Base-by-base conservation (phyloP, 2,329 filamentous ascomycete species). In the Colletotrichum lentis region DNA sequence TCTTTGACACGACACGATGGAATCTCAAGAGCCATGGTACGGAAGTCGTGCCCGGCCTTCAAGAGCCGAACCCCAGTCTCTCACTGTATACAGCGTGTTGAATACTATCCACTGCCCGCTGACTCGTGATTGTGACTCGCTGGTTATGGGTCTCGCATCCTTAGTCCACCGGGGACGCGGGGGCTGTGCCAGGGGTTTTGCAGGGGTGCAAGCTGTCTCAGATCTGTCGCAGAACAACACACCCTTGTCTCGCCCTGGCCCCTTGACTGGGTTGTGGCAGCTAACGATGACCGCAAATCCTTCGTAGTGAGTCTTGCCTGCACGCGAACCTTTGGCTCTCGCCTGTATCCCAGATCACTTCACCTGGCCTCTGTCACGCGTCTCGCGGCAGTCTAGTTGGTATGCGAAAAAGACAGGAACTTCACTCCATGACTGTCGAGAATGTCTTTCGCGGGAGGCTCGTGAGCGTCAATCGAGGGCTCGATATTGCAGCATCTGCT, bases 141-240 rank as follows among this genome's bases (percentile, higher is more conserved):
- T 71, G 64, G 62, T 60, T 56, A 46, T 49, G 37, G 65, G 62
- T 43, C 62, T 31, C 12, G 50, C 6, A 55, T 60, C 52, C 66
- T 56, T 66, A 71, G 64, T 65, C 66, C 73, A 52, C 64, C 65
- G 62, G 69, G 71, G 66, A 69, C 55, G 62, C 52, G 62, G 71
- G 71, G 71, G 71, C 58, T 70, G 60, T 64, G 63, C 43, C 62
- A 69, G 70, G 73, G 72, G 73, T 49, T 50, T 27, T 55, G 64
- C 74, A 75, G 73, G 74, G 73, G 69, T 68, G 37, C 16, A 18
- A 70, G 52, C 62, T 72, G 80, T 82, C 78, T 82, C 80, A 80
- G 78, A 80, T 80, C 75, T 80, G 80, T 82, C 77, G 75, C 80
- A 82, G 78, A 73, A 74, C 70, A 64, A 71, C 62, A 69, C 61